phyloP scores from a whole-genome alignment of 108 stramenopile genomes.

The Epithemia pelagica region DNA sequence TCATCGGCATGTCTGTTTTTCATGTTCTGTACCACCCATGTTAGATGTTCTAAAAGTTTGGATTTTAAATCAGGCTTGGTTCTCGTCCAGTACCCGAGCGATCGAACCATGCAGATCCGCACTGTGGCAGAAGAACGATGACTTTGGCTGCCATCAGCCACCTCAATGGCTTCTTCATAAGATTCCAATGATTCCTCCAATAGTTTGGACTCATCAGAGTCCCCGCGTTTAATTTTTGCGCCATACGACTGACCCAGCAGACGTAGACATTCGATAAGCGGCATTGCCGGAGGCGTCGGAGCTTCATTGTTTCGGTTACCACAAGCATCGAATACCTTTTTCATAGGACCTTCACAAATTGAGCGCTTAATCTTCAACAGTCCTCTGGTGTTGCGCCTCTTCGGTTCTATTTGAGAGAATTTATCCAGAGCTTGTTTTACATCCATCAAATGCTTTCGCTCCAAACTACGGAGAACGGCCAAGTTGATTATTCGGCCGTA shows the following conservation, averaged over 20 bases:
- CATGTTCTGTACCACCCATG: background rate
- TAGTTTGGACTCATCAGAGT: background rate
- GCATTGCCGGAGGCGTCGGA: slow-evolving; percentile 13
- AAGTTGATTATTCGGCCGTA: slow-evolving; percentile 31
- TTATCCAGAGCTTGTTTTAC: slow-evolving; percentile 5
- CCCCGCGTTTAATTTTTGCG: background rate
- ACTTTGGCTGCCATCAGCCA: slow-evolving; percentile 15
- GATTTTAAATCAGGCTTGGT: slow-evolving; percentile 1
- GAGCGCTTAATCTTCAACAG: slow-evolving; percentile 1
- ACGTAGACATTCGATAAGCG: slow-evolving; percentile 7
- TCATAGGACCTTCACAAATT: slow-evolving; percentile 23
- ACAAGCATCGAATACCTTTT: slow-evolving; percentile 34
- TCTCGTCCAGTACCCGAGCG: background rate
- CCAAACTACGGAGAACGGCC: slow-evolving; percentile 17
- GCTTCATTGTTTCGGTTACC: slow-evolving; percentile 3
- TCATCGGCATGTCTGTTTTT: background rate
- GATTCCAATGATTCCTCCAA: background rate
- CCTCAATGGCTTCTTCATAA: slow-evolving; percentile 12
- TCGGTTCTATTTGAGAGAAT: background rate
- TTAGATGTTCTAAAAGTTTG: slow-evolving; percentile 1
- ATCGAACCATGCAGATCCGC: background rate
- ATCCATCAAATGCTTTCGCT: slow-evolving; percentile 31
- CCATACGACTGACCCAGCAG: slow-evolving; percentile 11
- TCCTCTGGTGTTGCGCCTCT: slow-evolving; percentile 1
- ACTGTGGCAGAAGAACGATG: slow-evolving; percentile 1